phyloP scores from a whole-genome alignment of 2,329 filamentous ascomycete species.

The Penicillium polonicum region DNA sequence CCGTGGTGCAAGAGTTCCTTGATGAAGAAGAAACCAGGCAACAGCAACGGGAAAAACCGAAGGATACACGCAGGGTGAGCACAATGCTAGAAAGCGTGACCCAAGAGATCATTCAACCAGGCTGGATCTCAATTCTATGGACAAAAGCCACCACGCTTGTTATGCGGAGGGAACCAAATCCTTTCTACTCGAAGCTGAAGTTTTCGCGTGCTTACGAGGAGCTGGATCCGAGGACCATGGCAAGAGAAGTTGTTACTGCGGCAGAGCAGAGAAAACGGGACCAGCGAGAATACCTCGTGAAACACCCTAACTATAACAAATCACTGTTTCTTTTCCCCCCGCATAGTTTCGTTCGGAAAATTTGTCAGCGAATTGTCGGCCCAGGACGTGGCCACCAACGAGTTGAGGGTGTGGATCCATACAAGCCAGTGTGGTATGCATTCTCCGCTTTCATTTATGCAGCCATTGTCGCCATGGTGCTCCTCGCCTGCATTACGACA shows the following conservation, averaged over 20 bases:
- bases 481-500: slow-evolving; percentile 90
- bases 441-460: slow-evolving; percentile 94
- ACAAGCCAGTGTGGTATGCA: slow-evolving; percentile 84
- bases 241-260: slow-evolving; percentile 82
- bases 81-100: slow-evolving; percentile 28
- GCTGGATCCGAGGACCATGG: slow-evolving; percentile 82
- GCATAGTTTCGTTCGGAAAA: slow-evolving; percentile 70
- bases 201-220: slow-evolving; percentile 70
- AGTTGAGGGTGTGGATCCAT: slow-evolving; percentile 85
- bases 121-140: slow-evolving; percentile 62
- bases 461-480: slow-evolving; percentile 95
- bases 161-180: slow-evolving; percentile 76
- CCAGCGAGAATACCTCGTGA: slow-evolving; percentile 84
- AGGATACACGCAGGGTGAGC: slow-evolving; percentile 32
- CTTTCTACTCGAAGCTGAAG: slow-evolving; percentile 85
- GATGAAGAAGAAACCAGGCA: slow-evolving; percentile 61
- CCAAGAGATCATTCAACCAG: slow-evolving; percentile 53
- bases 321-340: slow-evolving; percentile 84
- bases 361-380: slow-evolving; percentile 88
- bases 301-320: slow-evolving; percentile 88
- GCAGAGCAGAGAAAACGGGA: slow-evolving; percentile 79
- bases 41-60: slow-evolving; percentile 14
- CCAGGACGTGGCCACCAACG: slow-evolving; percentile 84
- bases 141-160: slow-evolving; percentile 57
- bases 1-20: slow-evolving; percentile 90